Conservation (phyloP, 495 filamentous ascomycete species). For the Penicillium canariense region DNA sequence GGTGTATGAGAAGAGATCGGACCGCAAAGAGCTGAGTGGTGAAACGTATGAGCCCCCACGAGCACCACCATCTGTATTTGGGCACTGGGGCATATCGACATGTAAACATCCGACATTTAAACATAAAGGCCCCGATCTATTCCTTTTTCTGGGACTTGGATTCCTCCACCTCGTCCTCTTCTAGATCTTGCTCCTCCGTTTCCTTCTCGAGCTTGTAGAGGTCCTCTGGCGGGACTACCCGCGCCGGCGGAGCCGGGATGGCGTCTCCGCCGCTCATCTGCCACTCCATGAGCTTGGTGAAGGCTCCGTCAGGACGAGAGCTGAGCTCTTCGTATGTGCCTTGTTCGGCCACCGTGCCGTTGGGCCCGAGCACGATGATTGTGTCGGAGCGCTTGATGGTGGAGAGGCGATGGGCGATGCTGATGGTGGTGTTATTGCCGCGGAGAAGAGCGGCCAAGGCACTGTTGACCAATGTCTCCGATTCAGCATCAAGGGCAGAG, state of each 20-base stretch:
- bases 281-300: constrained; percentile 97
- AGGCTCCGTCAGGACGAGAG: constrained; percentile 69
- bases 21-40: constrained; percentile 5
- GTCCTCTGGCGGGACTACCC: constrained; percentile 29
- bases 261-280: constrained; percentile 85
- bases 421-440: constrained; percentile 91
- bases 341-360: constrained; percentile 86
- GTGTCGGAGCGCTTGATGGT: constrained; percentile 94
- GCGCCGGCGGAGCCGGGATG: constrained; percentile 23
- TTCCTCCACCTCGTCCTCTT: constrained; percentile 24
- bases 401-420: constrained; percentile 89
- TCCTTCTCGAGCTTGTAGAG: constrained; percentile 38
- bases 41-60: constrained; percentile 7
- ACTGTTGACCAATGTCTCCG: constrained; percentile 90
- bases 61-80: background rate
- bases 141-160: constrained; percentile 17
- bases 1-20: constrained; percentile 18
- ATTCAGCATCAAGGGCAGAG: constrained; percentile 93
- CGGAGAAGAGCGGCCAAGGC: constrained; percentile 77
- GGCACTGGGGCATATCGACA: background rate
- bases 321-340: constrained; percentile 75
- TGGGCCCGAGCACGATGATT: constrained; percentile 81
- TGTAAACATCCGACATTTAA: background rate
- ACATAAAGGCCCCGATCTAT: constrained; percentile 4
- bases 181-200: constrained; percentile 20